Percentiles rank a stretch among this genome's conserved stretches.
Evolutionary conservation across 352 stramenopile genomes (phyloP).

Genomic region (Phytophthora kernoviae): DNA sequence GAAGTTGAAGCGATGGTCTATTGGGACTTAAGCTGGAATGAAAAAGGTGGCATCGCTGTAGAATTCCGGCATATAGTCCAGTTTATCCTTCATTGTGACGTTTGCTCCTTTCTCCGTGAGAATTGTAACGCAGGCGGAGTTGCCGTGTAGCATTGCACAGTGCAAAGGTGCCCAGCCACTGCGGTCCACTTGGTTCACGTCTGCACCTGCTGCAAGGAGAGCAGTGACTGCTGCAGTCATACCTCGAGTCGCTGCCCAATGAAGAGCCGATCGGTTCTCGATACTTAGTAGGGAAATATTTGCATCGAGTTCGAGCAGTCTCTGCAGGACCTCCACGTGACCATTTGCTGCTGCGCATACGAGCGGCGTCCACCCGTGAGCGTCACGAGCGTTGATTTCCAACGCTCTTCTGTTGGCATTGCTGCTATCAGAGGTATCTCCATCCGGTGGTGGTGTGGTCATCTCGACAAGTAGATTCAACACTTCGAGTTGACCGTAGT

Average conservation of each 20-base stretch:
- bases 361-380: constrained; percentile 57
- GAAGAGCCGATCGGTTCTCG: constrained; percentile 62
- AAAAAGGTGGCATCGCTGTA: constrained; percentile 17
- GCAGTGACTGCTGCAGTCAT: constrained; percentile 39
- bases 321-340: constrained; percentile 45
- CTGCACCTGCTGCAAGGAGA: constrained; percentile 41
- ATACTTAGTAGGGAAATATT: constrained; percentile 37
- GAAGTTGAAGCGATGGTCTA: constrained; percentile 7
- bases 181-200: constrained; percentile 39
- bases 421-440: constrained; percentile 1
- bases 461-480: constrained; percentile 48
- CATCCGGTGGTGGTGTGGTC: constrained; percentile 5
- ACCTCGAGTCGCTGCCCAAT: constrained; percentile 63
- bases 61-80: constrained; percentile 37
- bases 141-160: constrained; percentile 61
- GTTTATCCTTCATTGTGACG: constrained; percentile 33
- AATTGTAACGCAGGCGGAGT: constrained; percentile 26
- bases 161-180: constrained; percentile 69
- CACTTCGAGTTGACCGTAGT: constrained; percentile 56
- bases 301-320: constrained; percentile 45
- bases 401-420: constrained; percentile 11
- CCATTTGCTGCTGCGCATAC: constrained; percentile 65
- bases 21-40: background rate
- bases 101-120: constrained; percentile 48
- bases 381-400: constrained; percentile 51